phyloP scores from a whole-genome alignment of 257 asterid genomes.

The Przewalskia tangutica region DNA sequence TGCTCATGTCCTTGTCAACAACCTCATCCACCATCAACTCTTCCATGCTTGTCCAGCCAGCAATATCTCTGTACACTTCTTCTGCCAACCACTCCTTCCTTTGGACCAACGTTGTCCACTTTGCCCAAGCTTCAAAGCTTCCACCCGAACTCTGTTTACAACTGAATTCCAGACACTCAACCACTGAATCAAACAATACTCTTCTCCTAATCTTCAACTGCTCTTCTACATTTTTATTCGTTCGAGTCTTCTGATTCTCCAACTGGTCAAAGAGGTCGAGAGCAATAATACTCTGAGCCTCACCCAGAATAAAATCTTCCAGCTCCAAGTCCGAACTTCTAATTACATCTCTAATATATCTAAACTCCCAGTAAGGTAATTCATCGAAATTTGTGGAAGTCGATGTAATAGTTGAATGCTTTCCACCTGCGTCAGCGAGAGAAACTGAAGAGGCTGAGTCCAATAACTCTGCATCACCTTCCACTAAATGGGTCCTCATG shows the following conservation, averaged over 20 bases:
- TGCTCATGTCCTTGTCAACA: slow-evolving; percentile 89
- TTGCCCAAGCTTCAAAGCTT: slow-evolving; percentile 47
- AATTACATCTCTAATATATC: slow-evolving; percentile 44
- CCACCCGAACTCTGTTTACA: slow-evolving; percentile 30
- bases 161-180: slow-evolving; percentile 50
- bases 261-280: slow-evolving; percentile 48
- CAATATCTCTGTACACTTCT: slow-evolving; percentile 71
- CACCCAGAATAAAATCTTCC: slow-evolving; percentile 58
- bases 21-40: slow-evolving; percentile 85
- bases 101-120: slow-evolving; percentile 27
- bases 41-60: slow-evolving; percentile 50
- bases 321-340: slow-evolving; percentile 26
- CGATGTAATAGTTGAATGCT: slow-evolving; percentile 24
- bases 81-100: slow-evolving; percentile 54
- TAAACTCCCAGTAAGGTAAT: slow-evolving; percentile 53
- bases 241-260: slow-evolving; percentile 39
- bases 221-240: slow-evolving; percentile 34
- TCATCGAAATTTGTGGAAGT: slow-evolving; percentile 24
- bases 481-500: slow-evolving; percentile 25
- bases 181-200: slow-evolving; percentile 56
- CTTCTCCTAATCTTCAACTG: slow-evolving; percentile 39
- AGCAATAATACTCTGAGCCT: slow-evolving; percentile 41
- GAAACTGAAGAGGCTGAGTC: slow-evolving; percentile 75
- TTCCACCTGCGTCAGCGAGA: slow-evolving; percentile 29
- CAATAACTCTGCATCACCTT: slow-evolving; percentile 49